Conservation (phyloP, 495 filamentous ascomycete species). For the Aspergillus cristatus region DNA sequence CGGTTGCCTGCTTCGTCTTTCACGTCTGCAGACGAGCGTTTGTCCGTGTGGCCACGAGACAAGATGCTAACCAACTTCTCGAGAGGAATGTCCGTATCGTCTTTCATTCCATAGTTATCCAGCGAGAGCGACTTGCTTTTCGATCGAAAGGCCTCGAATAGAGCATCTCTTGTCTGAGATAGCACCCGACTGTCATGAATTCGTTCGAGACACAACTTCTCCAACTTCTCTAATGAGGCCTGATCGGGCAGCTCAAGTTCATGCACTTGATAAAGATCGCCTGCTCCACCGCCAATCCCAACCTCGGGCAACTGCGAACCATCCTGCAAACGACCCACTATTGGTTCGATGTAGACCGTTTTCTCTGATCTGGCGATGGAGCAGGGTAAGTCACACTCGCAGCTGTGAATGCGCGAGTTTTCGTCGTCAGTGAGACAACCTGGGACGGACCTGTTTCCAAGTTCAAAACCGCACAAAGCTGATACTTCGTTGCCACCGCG, state of each 20-base stretch:
- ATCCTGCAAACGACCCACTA: constrained; percentile 49
- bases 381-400: constrained; percentile 66
- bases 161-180: constrained; percentile 20
- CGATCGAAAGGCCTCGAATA: constrained; percentile 26
- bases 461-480: constrained; percentile 63
- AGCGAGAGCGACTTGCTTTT: constrained; percentile 31
- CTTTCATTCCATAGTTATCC: constrained; percentile 29
- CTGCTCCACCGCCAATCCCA: constrained; percentile 71
- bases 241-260: constrained; percentile 51
- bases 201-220: constrained; percentile 36
- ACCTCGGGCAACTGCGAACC: constrained; percentile 59
- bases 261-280: constrained; percentile 57
- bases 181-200: constrained; percentile 27
- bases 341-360: constrained; percentile 69
- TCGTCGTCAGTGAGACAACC: constrained; percentile 63
- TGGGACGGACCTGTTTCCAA: constrained; percentile 58
- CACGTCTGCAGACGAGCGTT: background rate
- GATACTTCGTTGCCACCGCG: constrained; percentile 46
- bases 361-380: constrained; percentile 37
- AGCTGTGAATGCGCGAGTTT: constrained; percentile 73
- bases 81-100: constrained; percentile 35
- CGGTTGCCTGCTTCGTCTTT: background rate
- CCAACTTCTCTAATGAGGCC: constrained; percentile 31
- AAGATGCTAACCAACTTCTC: constrained; percentile 32
- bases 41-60: constrained; percentile 11